A percentile compares a stretch with the other conserved stretches of the same genome.
These are phyloP conservation scores for Lepidopterella palustris DNA, from an alignment of 495 filamentous ascomycete species.

Conservation along the genomic window DNA sequence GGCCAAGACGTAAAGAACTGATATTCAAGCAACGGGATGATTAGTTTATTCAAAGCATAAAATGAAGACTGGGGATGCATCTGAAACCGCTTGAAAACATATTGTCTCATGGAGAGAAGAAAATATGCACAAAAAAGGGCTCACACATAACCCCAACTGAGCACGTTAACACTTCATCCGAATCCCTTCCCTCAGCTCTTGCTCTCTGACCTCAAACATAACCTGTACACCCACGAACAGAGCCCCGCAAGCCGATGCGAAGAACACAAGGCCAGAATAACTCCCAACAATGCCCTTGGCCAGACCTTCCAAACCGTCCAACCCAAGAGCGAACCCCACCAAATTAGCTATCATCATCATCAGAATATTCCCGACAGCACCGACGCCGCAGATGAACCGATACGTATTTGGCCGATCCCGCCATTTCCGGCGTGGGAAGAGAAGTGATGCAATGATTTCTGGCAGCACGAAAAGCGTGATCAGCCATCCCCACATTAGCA, in stretches of 20 bases:
- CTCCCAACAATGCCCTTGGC: constrained; percentile 66
- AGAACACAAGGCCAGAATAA: constrained; percentile 67
- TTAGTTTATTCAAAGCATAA: too few relatives aligned
- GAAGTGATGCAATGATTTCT: constrained; percentile 61
- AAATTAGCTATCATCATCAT: constrained; percentile 97
- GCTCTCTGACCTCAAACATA: constrained; percentile 93
- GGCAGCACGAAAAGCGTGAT: constrained; percentile 89
- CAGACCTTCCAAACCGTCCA: constrained; percentile 78
- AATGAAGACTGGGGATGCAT: too few relatives aligned
- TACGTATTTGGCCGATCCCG: constrained; percentile 61
- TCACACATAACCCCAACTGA: too few relatives aligned
- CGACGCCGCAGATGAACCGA: constrained; percentile 73
- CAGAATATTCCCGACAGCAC: constrained; percentile 76
- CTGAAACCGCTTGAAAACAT: too few relatives aligned
- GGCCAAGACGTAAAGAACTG: too few relatives aligned
- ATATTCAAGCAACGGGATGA: too few relatives aligned
- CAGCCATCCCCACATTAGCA: constrained; percentile 96
- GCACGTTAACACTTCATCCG: constrained; percentile 68
- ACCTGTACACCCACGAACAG: constrained; percentile 84
- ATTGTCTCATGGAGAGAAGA: too few relatives aligned
- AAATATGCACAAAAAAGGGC: too few relatives aligned
- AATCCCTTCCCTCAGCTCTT: constrained; percentile 74
- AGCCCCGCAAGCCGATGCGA: constrained; percentile 58
- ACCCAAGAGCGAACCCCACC: constrained; percentile 86
- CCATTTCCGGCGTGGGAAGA: constrained; percentile 70